Conservation (phyloP, 768 basidiomycete genomes). For the Amyloporia xantha region DNA sequence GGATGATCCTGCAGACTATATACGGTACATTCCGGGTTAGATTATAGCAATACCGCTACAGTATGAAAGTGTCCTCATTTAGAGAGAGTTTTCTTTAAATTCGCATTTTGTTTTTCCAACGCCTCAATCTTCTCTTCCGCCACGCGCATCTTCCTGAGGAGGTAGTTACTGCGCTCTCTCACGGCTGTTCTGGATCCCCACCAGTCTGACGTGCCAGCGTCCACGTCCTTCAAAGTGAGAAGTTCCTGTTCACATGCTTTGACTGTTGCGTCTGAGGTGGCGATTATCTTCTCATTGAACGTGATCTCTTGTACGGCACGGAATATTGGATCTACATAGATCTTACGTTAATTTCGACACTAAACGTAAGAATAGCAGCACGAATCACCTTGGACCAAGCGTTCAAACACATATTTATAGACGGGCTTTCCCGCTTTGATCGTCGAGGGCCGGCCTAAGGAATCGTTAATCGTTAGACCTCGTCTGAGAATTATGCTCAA, state of each 20-base stretch:
- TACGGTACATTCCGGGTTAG: too few species aligned
- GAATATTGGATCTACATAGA: slow-evolving; percentile 60
- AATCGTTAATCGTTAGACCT: too few species aligned
- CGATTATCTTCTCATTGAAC: slow-evolving; percentile 62
- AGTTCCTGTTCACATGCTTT: slow-evolving; percentile 75
- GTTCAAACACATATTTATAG: slow-evolving; percentile 77
- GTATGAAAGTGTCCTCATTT: slow-evolving; percentile 16
- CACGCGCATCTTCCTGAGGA: slow-evolving; percentile 69
- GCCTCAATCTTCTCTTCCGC: slow-evolving; percentile 61
- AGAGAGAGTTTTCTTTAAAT: slow-evolving; percentile 54
- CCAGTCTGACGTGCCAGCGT: slow-evolving; percentile 38
- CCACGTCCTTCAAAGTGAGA: slow-evolving; percentile 56
- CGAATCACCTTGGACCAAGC: slow-evolving; percentile 64
- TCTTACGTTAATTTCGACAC: background rate
- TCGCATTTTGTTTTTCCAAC: slow-evolving; percentile 65
- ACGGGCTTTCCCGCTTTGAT: slow-evolving; percentile 91
- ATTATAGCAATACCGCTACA: too few species aligned
- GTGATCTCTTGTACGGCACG: slow-evolving; percentile 75
- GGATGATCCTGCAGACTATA: too few species aligned
- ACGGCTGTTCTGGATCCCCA: slow-evolving; percentile 45
- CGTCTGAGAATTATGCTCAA: too few species aligned
- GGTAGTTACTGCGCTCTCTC: slow-evolving; percentile 53
- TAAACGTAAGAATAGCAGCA: too few species aligned
- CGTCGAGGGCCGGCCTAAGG: slow-evolving; percentile 71
- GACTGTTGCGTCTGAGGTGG: slow-evolving; percentile 55